Evolutionary conservation across 2,329 filamentous ascomycete genomes (phyloP), one percentile per base, ranked within the genome.

Genomic region (Alternaria longipes): DNA sequence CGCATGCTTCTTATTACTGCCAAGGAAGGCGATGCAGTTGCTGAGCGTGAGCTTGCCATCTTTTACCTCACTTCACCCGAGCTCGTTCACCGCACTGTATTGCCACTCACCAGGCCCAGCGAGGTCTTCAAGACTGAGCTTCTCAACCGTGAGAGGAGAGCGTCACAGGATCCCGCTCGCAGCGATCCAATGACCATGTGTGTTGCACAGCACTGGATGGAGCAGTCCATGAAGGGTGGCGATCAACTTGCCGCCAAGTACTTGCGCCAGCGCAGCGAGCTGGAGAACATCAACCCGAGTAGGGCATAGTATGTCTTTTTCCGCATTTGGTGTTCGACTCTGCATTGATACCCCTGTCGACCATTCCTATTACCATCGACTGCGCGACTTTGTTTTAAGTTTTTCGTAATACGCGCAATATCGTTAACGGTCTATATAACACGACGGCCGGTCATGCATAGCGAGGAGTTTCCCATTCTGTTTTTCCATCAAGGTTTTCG

Each of bases 151-250:
- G 82, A 86, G 74, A 81, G 83, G 64, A 84, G 83, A 65, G 86
- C 75, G 5, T 68, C 86, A 41, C 83, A 86, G 54, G 87, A 90
- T 70, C 83, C 85, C 16, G 79, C 83, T 55, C 84, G 92, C 67
- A 93, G 90, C 61, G 93, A 97, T 76, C 92, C 92, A 2, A 90
- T 90, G 55, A 89, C 93, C 42, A 95, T 98, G 91, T 97, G 94
- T 72, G 88, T 97, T 59, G 94, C 94, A 9, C 89, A 96, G 79
- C 94, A 98, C 82, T 98, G 94, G 94, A 97, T 98, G 93, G 92
- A 94, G 81, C 84, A 92, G 67, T 93, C 92, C 38, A 91, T 92
- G 70, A 86, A 87, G 56, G 93, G 93, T n/a, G 93, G 93, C 1
- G 94, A 98, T 76, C 87, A 91, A 73, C 83, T 97, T 68, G 94